Evolutionary conservation across 1,284 basidiomycete species (phyloP).

Genomic region (Meira nashicola): DNA sequence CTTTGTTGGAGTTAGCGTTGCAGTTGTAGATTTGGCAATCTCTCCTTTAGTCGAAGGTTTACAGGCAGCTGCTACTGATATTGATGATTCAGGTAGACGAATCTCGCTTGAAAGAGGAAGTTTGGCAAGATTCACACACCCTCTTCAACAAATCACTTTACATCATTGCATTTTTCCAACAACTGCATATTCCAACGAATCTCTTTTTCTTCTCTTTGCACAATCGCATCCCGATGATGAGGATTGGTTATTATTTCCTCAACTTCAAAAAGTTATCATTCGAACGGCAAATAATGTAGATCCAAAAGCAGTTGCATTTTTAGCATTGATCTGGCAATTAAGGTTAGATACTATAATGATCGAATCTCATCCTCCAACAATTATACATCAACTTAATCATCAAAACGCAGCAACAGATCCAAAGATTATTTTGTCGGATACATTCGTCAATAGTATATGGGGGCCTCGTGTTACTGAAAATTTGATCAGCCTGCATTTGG

Average conservation of each 20-base stretch:
- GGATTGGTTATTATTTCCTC: background rate
- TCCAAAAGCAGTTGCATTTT: background rate
- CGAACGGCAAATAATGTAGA: background rate
- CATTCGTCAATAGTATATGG: conserved; percentile 2
- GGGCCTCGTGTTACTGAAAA: background rate
- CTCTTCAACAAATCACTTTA: conserved; percentile 42
- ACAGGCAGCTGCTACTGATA: conserved; percentile 1
- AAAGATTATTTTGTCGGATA: background rate
- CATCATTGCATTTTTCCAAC: conserved; percentile 30
- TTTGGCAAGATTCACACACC: conserved; percentile 17
- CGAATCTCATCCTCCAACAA: no score
- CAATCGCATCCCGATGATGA: conserved; percentile 2
- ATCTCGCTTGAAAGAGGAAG: background rate
- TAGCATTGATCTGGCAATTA: conserved; percentile 4
- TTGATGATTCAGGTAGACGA: background rate
- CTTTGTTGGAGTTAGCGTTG: conserved; percentile 10
- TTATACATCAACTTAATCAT: background rate
- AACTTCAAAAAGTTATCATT: background rate
- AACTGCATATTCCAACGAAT: no score
- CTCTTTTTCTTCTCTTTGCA: conserved; percentile 1
- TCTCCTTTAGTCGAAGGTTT: background rate
- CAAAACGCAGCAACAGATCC: background rate
- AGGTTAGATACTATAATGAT: background rate
- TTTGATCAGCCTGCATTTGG: background rate
- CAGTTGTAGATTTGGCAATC: conserved; percentile 8